Base-by-base conservation (phyloP, 768 basidiomycete genomes). In the Pleurotus giganteus region DNA sequence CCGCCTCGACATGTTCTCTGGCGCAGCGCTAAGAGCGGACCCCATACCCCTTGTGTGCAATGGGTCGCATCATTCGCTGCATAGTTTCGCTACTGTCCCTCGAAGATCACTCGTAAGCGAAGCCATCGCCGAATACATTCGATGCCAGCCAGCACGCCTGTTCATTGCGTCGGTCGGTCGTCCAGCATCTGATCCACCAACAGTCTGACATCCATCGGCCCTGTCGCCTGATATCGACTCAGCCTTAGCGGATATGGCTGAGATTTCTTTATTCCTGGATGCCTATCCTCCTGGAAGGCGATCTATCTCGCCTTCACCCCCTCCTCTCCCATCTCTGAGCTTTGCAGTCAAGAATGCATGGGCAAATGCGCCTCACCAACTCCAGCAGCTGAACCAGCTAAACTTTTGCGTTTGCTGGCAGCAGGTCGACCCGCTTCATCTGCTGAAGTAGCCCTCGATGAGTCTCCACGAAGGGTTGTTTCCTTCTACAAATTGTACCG, bases 211-310 rank as follows among this genome's bases (percentile, higher is more conserved):
- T 32, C 13, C 7, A 13, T 32, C 31, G 31, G 31, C 7, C 31
- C 31, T 13, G 31, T 32, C 6, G 7, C 6, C 31, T 32, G 31
- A 32, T 32, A 32, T 6, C 6, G 31, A n/a, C n/a, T n/a, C n/a
- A n/a, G n/a, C n/a, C n/a, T n/a, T n/a, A n/a, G n/a, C n/a, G n/a
- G n/a, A n/a, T n/a, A 73, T 7, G 84, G 83, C 46, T 84, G 77
- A 54, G 73, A 77, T 24, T 74, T 76, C 1, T 81, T 82, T 11
- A 61, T 77, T 9, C 82, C 82, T 6, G n/a, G n/a, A n/a, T n/a
- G n/a, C n/a, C n/a, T n/a, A n/a, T n/a, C n/a, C n/a, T n/a, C n/a
- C n/a, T n/a, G n/a, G n/a, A n/a, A n/a, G n/a, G n/a, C 71, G 76
- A 37, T 81, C 78, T 4, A 78, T 79, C 1, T 75, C 74, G 1